Conservation (phyloP, 1,284 basidiomycete species). For the Apiotrichum sp. region DNA sequence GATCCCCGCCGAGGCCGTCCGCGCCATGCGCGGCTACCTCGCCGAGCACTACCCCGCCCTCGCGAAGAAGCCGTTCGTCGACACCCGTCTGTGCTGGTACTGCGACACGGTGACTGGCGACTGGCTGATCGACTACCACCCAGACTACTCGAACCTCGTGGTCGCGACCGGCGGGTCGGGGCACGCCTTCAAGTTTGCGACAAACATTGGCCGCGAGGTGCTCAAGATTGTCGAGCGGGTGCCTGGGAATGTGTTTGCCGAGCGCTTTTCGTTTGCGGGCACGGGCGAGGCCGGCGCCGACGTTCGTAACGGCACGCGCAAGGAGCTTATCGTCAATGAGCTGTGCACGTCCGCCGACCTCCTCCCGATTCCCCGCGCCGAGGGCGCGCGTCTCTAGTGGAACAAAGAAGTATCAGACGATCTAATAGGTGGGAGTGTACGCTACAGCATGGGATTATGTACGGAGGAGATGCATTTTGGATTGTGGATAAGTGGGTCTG, state of each 20-base stretch:
- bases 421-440: neutral
- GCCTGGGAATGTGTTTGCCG: conserved; percentile 26
- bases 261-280: conserved; percentile 53
- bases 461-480: too few relatives aligned
- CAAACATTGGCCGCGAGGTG: conserved; percentile 69
- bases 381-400: conserved; percentile 5
- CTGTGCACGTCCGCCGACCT: conserved; percentile 9
- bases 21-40: conserved; percentile 29
- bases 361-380: conserved; percentile 7
- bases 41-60: conserved; percentile 40
- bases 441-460: conserved; percentile 1
- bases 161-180: conserved; percentile 49
- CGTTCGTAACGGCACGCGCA: conserved; percentile 29
- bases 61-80: conserved; percentile 42
- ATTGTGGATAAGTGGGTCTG: too few relatives aligned
- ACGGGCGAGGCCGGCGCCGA: conserved; percentile 30
- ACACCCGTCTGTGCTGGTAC: conserved; percentile 45
- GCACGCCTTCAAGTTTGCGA: conserved; percentile 64
- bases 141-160: conserved; percentile 44
- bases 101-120: conserved; percentile 49
- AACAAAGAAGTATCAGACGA: neutral
- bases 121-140: conserved; percentile 51
- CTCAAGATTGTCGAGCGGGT: conserved; percentile 64
- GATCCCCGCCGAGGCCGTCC: conserved; percentile 37
- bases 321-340: conserved; percentile 17